Evolutionary conservation across 139 green algal species (phyloP), one percentile per base, ranked within the genome.

Genomic region (Tetraselmis striata): DNA sequence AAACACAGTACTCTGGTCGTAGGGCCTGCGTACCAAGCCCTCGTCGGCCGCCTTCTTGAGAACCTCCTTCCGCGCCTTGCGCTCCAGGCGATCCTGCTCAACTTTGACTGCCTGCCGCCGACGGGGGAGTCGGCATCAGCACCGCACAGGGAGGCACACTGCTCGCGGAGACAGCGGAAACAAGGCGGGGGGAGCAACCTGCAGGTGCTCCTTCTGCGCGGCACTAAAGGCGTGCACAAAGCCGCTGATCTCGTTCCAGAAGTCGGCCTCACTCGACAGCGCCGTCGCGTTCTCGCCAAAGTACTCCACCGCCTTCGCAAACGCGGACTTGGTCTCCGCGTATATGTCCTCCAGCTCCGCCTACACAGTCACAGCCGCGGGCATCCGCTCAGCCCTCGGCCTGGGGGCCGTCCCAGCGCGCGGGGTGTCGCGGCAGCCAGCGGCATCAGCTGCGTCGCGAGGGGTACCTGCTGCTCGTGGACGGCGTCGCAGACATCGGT

Each of bases 221-320:
- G 31, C 74, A 18, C 29, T 83, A 75, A 88, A 83, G 2, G 30
- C 29, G 1, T 78, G 22, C 1, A 87, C 82, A 77, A 90, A 90
- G 0, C 23, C 25, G 28, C 29, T 58, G n/a, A 90, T 22, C 1
- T 84, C 78, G 5, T 24, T 23, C 86, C 86, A 90, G 80, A 88
- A 86, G 32, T 87, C 86, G 30, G 83, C 80, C 78, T 90, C 86
- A 31, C n/a, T 80, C 23, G 77, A 31, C 29, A 85, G 27, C 0
- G 82, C 86, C 0, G 81, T 74, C 0, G 80, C 31, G 25, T 83
- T 87, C 84, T 90, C 86, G 0, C 86, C 86, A 32, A 82, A 90
- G 77, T 75, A 85, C 59, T 80, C 79, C 1, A 87, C 82, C 77
- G 85, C n/a, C 2, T 26, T 27, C 0, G 77, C 83, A 77, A 90